A percentile compares a stretch with the other conserved stretches of the same genome.
phyloP scores from a whole-genome alignment of 805 yeast species.

The Candida bentonensis region DNA sequence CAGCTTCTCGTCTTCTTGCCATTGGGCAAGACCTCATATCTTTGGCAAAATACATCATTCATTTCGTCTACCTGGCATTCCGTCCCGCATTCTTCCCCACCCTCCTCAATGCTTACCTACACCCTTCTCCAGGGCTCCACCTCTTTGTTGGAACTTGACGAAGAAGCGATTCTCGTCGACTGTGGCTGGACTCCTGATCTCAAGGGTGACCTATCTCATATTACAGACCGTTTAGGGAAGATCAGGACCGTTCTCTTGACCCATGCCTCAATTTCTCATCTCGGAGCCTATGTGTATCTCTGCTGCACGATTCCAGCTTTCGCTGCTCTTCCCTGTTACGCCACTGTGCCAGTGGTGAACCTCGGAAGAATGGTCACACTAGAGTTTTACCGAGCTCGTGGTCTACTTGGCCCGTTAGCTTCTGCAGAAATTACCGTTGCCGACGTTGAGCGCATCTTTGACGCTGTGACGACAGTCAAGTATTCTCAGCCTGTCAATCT shows the following conservation, averaged over 20 bases:
- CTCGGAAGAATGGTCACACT: constrained; percentile 74
- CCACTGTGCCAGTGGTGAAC: constrained; percentile 82
- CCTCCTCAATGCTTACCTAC: constrained; percentile 20
- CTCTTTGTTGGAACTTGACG: constrained; percentile 21
- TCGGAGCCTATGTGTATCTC: constrained; percentile 67
- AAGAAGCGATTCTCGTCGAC: constrained; percentile 21
- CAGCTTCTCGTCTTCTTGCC: too few relatives aligned
- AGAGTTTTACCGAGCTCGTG: constrained; percentile 63
- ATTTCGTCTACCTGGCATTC: background rate
- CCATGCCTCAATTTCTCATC: constrained; percentile 65
- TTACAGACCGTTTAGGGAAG: constrained; percentile 28
- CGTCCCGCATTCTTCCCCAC: background rate
- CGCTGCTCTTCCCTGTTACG: constrained; percentile 57
- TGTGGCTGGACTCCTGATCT: constrained; percentile 26
- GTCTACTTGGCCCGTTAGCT: constrained; percentile 56
- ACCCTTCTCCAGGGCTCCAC: constrained; percentile 18
- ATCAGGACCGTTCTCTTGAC: constrained; percentile 68
- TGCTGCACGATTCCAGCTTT: constrained; percentile 42
- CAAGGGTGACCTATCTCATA: constrained; percentile 8
- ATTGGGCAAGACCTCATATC: background rate
- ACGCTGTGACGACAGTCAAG: constrained; percentile 52
- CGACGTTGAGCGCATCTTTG: constrained; percentile 73
- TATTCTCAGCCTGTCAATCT: constrained; percentile 63
- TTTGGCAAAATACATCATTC: background rate
- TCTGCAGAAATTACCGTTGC: constrained; percentile 43